Base-by-base conservation (phyloP, 352 stramenopile genomes). In the Globisporangium cystogenes region DNA sequence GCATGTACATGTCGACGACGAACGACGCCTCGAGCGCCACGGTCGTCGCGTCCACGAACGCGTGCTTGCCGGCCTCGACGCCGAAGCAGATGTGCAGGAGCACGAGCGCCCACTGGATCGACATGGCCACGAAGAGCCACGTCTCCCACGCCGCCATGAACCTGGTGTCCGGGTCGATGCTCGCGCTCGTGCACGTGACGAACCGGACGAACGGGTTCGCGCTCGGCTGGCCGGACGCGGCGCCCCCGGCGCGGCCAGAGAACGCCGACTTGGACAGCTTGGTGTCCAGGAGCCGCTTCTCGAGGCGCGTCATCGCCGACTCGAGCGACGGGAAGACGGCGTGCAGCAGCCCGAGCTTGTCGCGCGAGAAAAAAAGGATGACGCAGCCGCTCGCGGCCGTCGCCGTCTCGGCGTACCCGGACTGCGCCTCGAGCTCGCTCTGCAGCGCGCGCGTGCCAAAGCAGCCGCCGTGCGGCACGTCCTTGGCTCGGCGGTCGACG, bases 121-220 rank as follows among this genome's bases (percentile, higher is more conserved):
- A 73, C 67, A 81, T 76, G 6, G 67, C 64, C 10, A 77, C 11
- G 27, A 81, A 81, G 1, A 77, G 33, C 55, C 60, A 73, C 1
- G 64, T 75, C 43, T 81, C 70, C 70, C 70, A 77, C 2, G 67
- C 18, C 5, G 68, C 44, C 20, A 77, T 64, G 4, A 46, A 56
- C 12, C 48, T 60, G 18, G 67, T 75, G 48, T 81, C 67, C 0
- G 68, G 70, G 33, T 81, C 70, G 3, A 76, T 62, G 35, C 60
- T 64, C 5, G 36, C 42, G 27, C 26, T 59, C 11, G 45, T 45
- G 36, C 27, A 44, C 16, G 12, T 43, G 11, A 53, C 4, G 10
- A 18, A 33, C 40, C 48, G 37, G n/a, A 52, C 23, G 3, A 66
- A 18, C 43, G n/a, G 40, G 26, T 36, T 59, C 10, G 48, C 41